phyloP scores from a whole-genome alignment of 129 eudicot species.

The Chrysanthemum makinoi region DNA sequence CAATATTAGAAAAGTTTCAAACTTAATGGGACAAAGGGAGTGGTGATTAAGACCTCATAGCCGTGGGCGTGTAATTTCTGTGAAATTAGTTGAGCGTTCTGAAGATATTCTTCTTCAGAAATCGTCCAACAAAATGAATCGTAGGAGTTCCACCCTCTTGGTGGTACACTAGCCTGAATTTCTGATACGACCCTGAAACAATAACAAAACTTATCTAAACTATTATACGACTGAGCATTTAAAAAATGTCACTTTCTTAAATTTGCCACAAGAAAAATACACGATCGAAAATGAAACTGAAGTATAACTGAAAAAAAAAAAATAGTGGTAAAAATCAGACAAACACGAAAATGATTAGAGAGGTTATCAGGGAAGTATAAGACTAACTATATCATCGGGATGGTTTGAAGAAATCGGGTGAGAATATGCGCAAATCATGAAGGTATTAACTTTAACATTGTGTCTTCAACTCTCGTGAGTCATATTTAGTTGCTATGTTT shows the following conservation, averaged over 20 bases:
- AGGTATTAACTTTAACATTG: too few species aligned
- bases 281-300: too few species aligned
- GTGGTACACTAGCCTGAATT: slow-evolving; percentile 65
- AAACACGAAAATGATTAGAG: too few species aligned
- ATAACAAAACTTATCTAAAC: background rate
- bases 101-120: slow-evolving; percentile 80
- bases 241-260: background rate
- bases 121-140: slow-evolving; percentile 95
- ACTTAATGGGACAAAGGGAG: slow-evolving; percentile 2
- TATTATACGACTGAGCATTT: background rate
- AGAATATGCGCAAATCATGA: too few species aligned
- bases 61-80: slow-evolving; percentile 57
- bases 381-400: too few species aligned
- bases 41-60: slow-evolving; percentile 61
- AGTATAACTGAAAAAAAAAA: background rate
- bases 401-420: too few species aligned
- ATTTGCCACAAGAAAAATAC: background rate
- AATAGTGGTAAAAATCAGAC: background rate
- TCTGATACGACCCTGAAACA: slow-evolving; percentile 43
- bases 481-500: background rate
- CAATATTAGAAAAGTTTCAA: background rate
- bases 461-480: background rate
- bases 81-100: slow-evolving; percentile 73
- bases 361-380: too few species aligned
- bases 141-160: slow-evolving; percentile 98